Conservation (phyloP, 257 asterid species). For the Anisodus tanguticus region DNA sequence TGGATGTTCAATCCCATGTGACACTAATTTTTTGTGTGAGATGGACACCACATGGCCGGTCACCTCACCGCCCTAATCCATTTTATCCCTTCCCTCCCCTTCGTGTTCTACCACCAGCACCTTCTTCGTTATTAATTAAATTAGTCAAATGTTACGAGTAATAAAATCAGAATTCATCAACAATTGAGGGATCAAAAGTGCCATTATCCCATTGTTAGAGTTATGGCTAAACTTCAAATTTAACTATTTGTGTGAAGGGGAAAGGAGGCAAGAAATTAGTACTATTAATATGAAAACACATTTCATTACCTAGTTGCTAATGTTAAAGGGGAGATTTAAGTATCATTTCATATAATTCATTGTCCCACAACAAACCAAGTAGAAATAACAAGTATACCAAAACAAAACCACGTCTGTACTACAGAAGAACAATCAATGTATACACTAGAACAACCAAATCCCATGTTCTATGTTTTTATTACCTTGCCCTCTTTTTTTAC, state of each 20-base stretch:
- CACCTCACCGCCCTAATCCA: not conserved
- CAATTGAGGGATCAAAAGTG: not conserved
- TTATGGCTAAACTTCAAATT: not conserved
- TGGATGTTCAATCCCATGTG: not conserved
- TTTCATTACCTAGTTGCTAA: not conserved
- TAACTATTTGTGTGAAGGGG: not conserved
- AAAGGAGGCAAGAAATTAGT: not conserved
- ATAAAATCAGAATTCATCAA: not conserved
- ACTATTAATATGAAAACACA: not conserved
- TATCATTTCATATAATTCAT: not conserved
- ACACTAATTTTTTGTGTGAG: not conserved
- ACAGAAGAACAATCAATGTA: not conserved
- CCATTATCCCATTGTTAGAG: not conserved
- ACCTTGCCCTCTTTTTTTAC: not conserved
- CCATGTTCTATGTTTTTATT: not conserved
- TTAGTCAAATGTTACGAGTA: not conserved
- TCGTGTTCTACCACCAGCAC: not conserved
- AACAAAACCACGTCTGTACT: conserved; percentile 33
- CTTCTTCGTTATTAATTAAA: not conserved
- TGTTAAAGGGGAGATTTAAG: too few relatives aligned
- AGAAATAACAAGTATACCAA: conserved; percentile 16
- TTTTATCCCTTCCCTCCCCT: not conserved
- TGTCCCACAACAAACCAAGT: not conserved
- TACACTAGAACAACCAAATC: conserved; percentile 12
- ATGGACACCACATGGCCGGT: not conserved